phyloP scores from a whole-genome alignment of 257 asterid species.

The Primulina eburnea region DNA sequence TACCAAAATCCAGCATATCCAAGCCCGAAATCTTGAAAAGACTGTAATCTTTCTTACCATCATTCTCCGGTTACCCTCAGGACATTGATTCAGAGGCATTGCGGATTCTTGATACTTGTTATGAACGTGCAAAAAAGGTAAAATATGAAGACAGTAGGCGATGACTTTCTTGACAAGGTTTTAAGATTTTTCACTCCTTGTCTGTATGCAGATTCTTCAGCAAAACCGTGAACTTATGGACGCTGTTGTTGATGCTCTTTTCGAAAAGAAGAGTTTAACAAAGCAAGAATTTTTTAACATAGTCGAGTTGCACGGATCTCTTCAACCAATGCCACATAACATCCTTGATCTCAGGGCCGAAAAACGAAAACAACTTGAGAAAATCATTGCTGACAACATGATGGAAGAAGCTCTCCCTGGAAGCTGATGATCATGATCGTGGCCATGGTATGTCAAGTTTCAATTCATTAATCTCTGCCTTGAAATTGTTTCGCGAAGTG shows the following conservation, averaged over 20 bases:
- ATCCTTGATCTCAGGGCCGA: constrained; percentile 69
- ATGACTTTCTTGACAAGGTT: background rate
- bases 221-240: constrained; percentile 68
- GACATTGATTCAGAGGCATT: constrained; percentile 79
- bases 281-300: constrained; percentile 66
- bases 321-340: constrained; percentile 58
- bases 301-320: constrained; percentile 73
- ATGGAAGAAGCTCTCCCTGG: constrained; percentile 37
- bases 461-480: background rate
- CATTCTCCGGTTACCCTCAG: constrained; percentile 34
- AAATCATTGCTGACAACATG: constrained; percentile 26
- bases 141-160: background rate
- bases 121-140: constrained; percentile 84
- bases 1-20: background rate
- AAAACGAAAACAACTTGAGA: constrained; percentile 43
- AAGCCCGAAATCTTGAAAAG: background rate
- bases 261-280: constrained; percentile 71
- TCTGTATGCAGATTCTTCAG: constrained; percentile 59
- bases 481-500: background rate
- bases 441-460: constrained; percentile 13
- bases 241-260: constrained; percentile 59
- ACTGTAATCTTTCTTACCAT: too few relatives aligned
- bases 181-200: background rate
- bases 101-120: constrained; percentile 54
- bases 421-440: constrained; percentile 21